These are phyloP conservation scores for Aspergillus calidoustus DNA, from an alignment of 2,329 filamentous ascomycete species.

Conservation along the genomic window DNA sequence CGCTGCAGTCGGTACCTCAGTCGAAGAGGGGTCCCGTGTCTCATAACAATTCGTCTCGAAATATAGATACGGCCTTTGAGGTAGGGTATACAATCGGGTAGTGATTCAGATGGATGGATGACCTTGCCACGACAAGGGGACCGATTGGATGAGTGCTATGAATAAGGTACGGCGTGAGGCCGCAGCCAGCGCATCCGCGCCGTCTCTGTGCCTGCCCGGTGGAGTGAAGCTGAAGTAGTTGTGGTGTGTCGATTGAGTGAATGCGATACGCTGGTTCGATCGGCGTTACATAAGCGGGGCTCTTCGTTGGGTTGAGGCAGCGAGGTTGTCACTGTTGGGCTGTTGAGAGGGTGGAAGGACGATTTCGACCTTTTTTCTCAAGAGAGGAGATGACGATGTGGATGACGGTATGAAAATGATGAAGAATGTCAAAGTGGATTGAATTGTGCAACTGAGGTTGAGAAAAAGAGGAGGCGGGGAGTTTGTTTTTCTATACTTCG, in stretches of 20 bases:
- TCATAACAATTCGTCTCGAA: not conserved
- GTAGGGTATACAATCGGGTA: constrained; percentile 1
- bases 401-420: not conserved
- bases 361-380: not conserved
- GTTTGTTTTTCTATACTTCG: constrained; percentile 11
- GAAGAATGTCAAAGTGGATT: not conserved
- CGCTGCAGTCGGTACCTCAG: not conserved
- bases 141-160: not conserved
- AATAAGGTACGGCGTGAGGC: not conserved
- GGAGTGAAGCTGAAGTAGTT: not conserved
- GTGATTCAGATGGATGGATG: not conserved
- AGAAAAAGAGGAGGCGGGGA: constrained; percentile 14
- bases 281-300: constrained; percentile 14
- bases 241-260: not conserved
- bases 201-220: not conserved
- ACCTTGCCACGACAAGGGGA: constrained; percentile 1
- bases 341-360: not conserved
- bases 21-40: not conserved
- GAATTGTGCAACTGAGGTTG: not conserved
- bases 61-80: too few species aligned
- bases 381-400: not conserved
- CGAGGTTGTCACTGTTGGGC: not conserved
- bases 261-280: constrained; percentile 8
- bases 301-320: not conserved
- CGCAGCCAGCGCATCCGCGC: constrained; percentile 15